Percentiles rank a stretch among this genome's conserved stretches.
Evolutionary conservation across 2,329 filamentous ascomycete genomes (phyloP).

Genomic region (Penicillium sp.): DNA sequence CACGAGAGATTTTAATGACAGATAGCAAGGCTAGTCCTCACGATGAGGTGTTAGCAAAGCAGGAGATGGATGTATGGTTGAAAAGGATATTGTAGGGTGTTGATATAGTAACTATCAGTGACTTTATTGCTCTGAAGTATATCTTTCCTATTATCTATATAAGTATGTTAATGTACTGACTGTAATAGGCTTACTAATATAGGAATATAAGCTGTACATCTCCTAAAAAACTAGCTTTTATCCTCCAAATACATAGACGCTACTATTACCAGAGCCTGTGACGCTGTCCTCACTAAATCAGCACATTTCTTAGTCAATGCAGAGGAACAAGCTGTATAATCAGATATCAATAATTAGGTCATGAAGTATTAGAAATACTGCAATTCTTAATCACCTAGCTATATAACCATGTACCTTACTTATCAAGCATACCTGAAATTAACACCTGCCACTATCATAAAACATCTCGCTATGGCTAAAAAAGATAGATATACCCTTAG

Average conservation of each 20-base stretch:
- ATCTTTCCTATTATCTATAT: too few relatives aligned
- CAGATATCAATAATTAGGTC: constrained; percentile 51
- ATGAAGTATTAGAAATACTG: constrained; percentile 52
- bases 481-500: constrained; percentile 47
- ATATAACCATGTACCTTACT: constrained; percentile 53
- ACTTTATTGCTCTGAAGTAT: constrained; percentile 52
- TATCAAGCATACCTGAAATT: constrained; percentile 53
- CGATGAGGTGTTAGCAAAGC: constrained; percentile 28
- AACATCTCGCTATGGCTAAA: constrained; percentile 44
- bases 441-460: constrained; percentile 42
- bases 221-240: constrained; percentile 35
- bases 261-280: constrained; percentile 44
- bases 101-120: constrained; percentile 48
- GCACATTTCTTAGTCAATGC: constrained; percentile 51
- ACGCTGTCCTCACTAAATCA: constrained; percentile 38
- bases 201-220: constrained; percentile 40
- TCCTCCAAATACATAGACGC: constrained; percentile 40
- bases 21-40: constrained; percentile 27
- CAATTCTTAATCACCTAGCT: constrained; percentile 43
- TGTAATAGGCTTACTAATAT: constrained; percentile 50
- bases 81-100: constrained; percentile 52
- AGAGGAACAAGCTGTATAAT: constrained; percentile 52
- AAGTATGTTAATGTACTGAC: too few relatives aligned
- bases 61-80: constrained; percentile 45
- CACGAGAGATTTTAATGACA: constrained; percentile 53